Evolutionary conservation across 2,329 filamentous ascomycete genomes (phyloP), one percentile per base, ranked within the genome.

Genomic region (Trichoderma semiorbis): DNA sequence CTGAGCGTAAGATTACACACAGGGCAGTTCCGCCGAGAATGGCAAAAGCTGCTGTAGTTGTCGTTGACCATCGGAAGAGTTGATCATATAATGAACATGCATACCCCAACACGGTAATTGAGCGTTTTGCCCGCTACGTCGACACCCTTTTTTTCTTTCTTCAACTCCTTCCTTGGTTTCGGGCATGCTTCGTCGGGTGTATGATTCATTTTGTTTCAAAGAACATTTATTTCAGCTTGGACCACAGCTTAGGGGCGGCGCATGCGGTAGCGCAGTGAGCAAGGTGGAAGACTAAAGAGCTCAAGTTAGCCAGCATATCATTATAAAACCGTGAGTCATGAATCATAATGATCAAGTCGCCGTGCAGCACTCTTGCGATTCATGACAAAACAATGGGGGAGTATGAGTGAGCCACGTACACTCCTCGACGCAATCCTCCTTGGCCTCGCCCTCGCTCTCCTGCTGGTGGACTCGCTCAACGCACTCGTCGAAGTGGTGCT

Each of bases 401-500:
- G 5, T n/a, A 7, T 18, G 39, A 21, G 21, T 16, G 28, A 14
- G n/a, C 16, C 69, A 90, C 95, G 85, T 92, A 98, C 96, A 99
- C 88, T 99, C 96, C 88, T 99, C 96, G 77, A 98, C 94, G 80
- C 96, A 99, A 87, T 98, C 95, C 89, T 99, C 96, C 79, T 93
- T 90, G 78, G 91, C 86, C 70, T 86, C 91, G 78, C 92, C 90
- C 75, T 91, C 88, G 77, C 92, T 89, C 79, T 94, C 90, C 75
- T 83, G 81, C 77, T 82, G 76, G 72, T 82, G 79, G 78, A 99
- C 96, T 79, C 96, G 94, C 89, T 97, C 95, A 78, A 95, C 94
- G 83, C 96, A 99, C 86, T 98, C 94, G 77, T 98, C 95, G 83
- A 92, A 98, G 89, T 99, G 96, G 88, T 98, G 95, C 91, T 98